A percentile compares a stretch with the other conserved stretches of the same genome.
Conservation (phyloP, 73 alveolate genomes). For the Paramecium bursaria region DNA sequence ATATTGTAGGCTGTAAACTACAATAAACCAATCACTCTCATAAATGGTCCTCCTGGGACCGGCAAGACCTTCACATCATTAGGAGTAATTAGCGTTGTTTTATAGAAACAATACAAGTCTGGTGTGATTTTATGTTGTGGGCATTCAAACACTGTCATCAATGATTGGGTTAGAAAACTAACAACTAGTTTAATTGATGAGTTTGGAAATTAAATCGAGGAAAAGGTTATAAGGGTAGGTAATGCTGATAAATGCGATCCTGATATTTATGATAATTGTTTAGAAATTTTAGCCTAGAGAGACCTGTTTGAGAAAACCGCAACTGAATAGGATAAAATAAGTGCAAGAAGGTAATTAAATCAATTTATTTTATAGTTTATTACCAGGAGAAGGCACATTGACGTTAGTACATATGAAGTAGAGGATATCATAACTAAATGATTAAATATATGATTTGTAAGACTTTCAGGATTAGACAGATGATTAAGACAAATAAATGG, state of each 20-base stretch:
- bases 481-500: neutral
- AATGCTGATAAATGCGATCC: conserved; percentile 28
- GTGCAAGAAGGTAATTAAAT: neutral
- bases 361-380: neutral
- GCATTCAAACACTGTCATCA: conserved; percentile 51
- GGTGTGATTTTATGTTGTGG: conserved; percentile 32
- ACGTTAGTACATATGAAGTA: conserved; percentile 40
- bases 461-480: conserved; percentile 20
- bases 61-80: conserved; percentile 29
- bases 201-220: neutral
- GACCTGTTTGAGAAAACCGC: conserved; percentile 7
- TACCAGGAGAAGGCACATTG: neutral
- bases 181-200: neutral
- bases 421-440: conserved; percentile 24
- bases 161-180: conserved; percentile 50
- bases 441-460: conserved; percentile 24
- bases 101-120: neutral
- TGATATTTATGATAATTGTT: conserved; percentile 53
- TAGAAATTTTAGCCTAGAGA: conserved; percentile 38
- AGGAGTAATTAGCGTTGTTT: conserved; percentile 37
- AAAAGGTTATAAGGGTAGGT: conserved; percentile 12
- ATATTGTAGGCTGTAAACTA: conserved; percentile 19
- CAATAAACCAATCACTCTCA: conserved; percentile 28
- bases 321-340: conserved; percentile 32
- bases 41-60: conserved; percentile 60